Evolutionary conservation across 2,329 filamentous ascomycete genomes (phyloP).

Genomic region (Chrysosporium keratinophilum): DNA sequence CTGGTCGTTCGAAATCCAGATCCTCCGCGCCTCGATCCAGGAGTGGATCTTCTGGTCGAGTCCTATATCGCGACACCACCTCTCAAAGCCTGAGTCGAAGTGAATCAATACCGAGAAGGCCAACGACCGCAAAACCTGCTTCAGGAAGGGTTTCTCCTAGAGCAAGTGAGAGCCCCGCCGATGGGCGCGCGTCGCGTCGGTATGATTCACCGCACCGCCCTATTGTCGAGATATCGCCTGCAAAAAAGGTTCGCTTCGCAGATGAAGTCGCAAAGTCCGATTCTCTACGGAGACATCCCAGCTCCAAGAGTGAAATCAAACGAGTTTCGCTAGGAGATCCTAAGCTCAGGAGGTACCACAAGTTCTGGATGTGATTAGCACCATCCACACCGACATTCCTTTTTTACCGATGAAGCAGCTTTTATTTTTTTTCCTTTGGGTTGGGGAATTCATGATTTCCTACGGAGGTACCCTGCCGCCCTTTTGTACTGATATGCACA

Average conservation of each 20-base stretch:
- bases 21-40: too few relatives aligned
- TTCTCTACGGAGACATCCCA: neutral
- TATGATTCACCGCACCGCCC: neutral
- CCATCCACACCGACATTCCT: neutral
- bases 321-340: neutral
- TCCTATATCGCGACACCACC: too few relatives aligned
- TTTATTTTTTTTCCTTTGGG: neutral
- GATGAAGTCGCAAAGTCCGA: neutral
- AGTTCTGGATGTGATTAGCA: neutral
- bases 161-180: neutral
- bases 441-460: neutral
- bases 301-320: neutral
- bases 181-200: neutral
- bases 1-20: too few relatives aligned
- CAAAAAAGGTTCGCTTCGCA: constrained; percentile 4
- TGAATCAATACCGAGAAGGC: too few relatives aligned
- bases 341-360: neutral
- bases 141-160: too few relatives aligned
- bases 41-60: too few relatives aligned
- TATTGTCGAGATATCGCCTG: neutral
- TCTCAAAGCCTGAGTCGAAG: too few relatives aligned
- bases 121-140: too few relatives aligned
- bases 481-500: neutral
- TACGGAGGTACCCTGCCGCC: neutral
- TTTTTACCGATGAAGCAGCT: too few relatives aligned